These are phyloP conservation scores for Aspergillus panamensis DNA, from an alignment of 495 filamentous ascomycete genomes.

Conservation along the genomic window DNA sequence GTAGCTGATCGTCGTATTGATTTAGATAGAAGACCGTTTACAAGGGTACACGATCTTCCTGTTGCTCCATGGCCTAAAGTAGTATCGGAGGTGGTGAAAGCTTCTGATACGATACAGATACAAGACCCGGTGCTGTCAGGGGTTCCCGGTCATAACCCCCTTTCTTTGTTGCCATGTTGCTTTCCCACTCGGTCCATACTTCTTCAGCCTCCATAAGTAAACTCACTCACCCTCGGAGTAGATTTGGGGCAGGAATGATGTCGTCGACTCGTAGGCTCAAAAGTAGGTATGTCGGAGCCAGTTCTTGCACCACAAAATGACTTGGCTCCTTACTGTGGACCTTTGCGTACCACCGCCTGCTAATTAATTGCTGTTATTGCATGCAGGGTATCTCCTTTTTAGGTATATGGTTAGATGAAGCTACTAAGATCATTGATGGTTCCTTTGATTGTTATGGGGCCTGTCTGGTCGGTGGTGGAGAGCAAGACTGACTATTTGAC, in stretches of 20 bases:
- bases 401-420: not conserved
- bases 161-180: conserved; percentile 7
- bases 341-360: no score
- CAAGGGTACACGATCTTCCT: no score
- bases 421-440: conserved; percentile 7
- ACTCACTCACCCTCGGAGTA: not conserved
- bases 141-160: conserved; percentile 7
- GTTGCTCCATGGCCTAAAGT: no score
- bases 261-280: no score
- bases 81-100: not conserved
- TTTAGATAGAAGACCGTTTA: no score
- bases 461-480: conserved; percentile 9
- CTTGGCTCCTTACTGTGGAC: not conserved
- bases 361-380: not conserved
- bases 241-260: not conserved
- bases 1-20: not conserved
- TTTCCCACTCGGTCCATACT: not conserved
- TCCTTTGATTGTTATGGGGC: conserved; percentile 9
- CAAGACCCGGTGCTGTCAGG: conserved; percentile 19
- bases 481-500: conserved; percentile 6
- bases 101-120: conserved; percentile 11
- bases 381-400: not conserved
- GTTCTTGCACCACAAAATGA: not conserved
- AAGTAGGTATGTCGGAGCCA: no score
- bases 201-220: not conserved